Conservation (phyloP, 1,139 yeast genomes). For the Yamadazyma aaseri region DNA sequence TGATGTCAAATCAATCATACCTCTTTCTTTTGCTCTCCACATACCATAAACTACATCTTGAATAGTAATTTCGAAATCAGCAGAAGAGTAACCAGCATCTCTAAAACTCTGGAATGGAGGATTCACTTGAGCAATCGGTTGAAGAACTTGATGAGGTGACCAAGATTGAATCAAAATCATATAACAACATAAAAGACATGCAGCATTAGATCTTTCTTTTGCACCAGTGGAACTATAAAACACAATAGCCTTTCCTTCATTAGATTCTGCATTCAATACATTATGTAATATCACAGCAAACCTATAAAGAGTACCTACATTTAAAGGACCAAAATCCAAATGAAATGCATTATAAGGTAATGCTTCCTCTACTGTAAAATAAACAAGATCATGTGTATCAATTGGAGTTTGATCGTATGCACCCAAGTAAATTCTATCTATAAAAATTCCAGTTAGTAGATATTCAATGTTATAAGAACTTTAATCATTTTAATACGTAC, state of each 20-base stretch:
- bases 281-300: constrained; percentile 95
- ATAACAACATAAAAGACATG: constrained; percentile 89
- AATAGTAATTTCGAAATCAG: constrained; percentile 88
- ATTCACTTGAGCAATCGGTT: constrained; percentile 87
- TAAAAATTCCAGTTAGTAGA: constrained; percentile 1
- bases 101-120: constrained; percentile 95
- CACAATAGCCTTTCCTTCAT: constrained; percentile 86
- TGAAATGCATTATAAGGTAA: constrained; percentile 91
- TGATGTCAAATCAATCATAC: constrained; percentile 80
- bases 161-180: constrained; percentile 94
- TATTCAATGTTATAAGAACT: no score
- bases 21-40: constrained; percentile 97
- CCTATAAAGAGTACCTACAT: constrained; percentile 87
- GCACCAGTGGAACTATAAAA: constrained; percentile 83
- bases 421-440: constrained; percentile 85
- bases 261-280: constrained; percentile 78
- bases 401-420: constrained; percentile 80
- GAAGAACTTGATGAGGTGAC: constrained; percentile 97
- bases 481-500: constrained; percentile 25
- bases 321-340: constrained; percentile 93
- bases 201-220: constrained; percentile 87
- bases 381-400: constrained; percentile 73
- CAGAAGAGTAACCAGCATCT: constrained; percentile 95
- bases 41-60: constrained; percentile 95
- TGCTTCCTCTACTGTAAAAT: constrained; percentile 89